Evolutionary conservation across 257 asterid species (phyloP).

Genomic region (Lycium ferocissimum): DNA sequence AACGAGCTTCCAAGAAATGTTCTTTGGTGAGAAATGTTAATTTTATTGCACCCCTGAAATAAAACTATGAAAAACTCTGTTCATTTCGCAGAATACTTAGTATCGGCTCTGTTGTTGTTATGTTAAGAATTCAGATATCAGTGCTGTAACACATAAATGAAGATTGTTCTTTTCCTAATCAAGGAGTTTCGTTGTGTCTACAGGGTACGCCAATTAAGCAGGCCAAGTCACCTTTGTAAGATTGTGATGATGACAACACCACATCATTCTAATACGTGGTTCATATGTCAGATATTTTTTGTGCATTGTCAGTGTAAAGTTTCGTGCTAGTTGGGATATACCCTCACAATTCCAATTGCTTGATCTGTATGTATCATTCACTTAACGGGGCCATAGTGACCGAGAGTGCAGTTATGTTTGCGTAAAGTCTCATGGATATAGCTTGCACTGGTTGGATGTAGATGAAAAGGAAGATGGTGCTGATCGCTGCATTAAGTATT

Average conservation of each 20-base stretch:
- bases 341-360: background rate
- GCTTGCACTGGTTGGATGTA: background rate
- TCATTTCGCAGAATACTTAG: no score
- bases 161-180: slow-evolving; percentile 9
- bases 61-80: background rate
- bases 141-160: background rate
- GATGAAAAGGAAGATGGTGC: slow-evolving; percentile 8
- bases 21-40: slow-evolving; percentile 67
- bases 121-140: no score
- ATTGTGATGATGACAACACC: background rate
- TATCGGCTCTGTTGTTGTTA: no score
- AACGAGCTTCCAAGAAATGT: slow-evolving; percentile 82
- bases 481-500: background rate
- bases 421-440: background rate
- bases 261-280: background rate
- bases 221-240: slow-evolving; percentile 25
- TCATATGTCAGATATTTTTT: slow-evolving; percentile 11
- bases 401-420: background rate
- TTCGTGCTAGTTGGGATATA: background rate
- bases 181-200: background rate
- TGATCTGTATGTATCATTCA: background rate
- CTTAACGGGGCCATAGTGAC: background rate
- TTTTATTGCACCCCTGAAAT: background rate
- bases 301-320: background rate
- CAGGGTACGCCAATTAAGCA: background rate